Evolutionary conservation across 306 rosid species (phyloP), one percentile per base, ranked within the genome.

Genomic region (Acacia confusa): DNA sequence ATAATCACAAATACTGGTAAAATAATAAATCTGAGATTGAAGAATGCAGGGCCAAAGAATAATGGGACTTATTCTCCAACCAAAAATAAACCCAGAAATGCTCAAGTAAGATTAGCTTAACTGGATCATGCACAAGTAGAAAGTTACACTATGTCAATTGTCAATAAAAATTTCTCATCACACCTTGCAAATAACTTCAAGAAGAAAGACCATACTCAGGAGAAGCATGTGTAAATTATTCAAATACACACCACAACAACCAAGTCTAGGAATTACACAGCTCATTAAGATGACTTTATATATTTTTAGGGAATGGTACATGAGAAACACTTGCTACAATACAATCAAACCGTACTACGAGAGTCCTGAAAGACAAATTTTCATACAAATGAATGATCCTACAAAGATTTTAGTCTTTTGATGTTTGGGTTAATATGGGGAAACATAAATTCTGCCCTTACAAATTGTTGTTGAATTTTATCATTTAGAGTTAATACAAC

Each of bases 231-330:
- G 15, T 58, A 55, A 74, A 78, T 30, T 63, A 68, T 68, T 48
- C 34, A 36, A 83, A 67, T 77, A 80, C 67, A 60, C 41, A 76
- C 30, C 48, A 65, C 67, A 50, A 68, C 32, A 71, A 78, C 36
- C 72, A 69, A 47, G 27, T 43, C 27, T 6, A 38, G 72, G 38
- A 77, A 45, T 78, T 2, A 40, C 9, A 84, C 43, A 17, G 55
- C 48, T n/a, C 11, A 27, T 53, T 22, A 53, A 38, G 40, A 36
- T 36, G 8, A 36, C 7, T 36, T 36, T 36, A 43, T 63, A 48
- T 58, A 60, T 13, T 65, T 34, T 34, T 28, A 0, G 4, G 50
- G 50, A 44, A 4, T 36, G 16, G 16, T 50, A 28, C 52, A 71
- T 28, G 81, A 72, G 11, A 63, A 63, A 48, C 15, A 20, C 75